Base-by-base conservation (phyloP, 2,329 filamentous ascomycete species). In the Aspergillus pseudonomiae region DNA sequence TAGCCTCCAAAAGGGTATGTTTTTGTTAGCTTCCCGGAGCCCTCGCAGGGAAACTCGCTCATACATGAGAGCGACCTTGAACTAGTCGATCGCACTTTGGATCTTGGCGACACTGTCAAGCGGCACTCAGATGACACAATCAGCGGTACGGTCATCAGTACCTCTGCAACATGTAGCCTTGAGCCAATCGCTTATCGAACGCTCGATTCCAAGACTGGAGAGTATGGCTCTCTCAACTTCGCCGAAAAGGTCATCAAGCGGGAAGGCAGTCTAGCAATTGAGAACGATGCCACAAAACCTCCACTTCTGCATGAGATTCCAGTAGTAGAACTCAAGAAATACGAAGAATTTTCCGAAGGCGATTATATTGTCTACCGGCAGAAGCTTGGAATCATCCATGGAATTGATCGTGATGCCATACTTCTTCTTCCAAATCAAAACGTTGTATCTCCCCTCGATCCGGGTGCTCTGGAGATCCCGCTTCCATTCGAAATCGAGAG, bases 31-130 rank as follows among this genome's bases (percentile, higher is more conserved):
- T 80, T 79, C 56, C 67, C 69, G 6, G 71, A 76, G 12, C 70
- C 73, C 14, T 69, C 69, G 1, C 66, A 71, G 80, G 83, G 83
- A 68, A 81, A 67, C 75, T 71, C 77, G 68, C 70, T 81, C 39
- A 66, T 81, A 12, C 71, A 75, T 36, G 80, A 82, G 67, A 74
- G 79, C 12, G 78, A 81, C 28, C 75, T 88, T 50, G 75, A 78
- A 19, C 75, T 88, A 26, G 73, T 88, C 34, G 84, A 87, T 72
- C 81, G 86, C n/a, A 75, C 78, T 1, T 74, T 88, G 16, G 78
- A 82, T 56, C 80, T 87, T 19, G 86, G 86, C 30, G 83, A 87
- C 67, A 76, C 83, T 14, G 85, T 88, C 58, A 87, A 86, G 71
- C 75, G 78, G 39, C 76, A 78, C 46, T 74, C 78, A 0, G 78